Evolutionary conservation across 2,329 filamentous ascomycete genomes (phyloP).

Genomic region (Triangularia setosa): DNA sequence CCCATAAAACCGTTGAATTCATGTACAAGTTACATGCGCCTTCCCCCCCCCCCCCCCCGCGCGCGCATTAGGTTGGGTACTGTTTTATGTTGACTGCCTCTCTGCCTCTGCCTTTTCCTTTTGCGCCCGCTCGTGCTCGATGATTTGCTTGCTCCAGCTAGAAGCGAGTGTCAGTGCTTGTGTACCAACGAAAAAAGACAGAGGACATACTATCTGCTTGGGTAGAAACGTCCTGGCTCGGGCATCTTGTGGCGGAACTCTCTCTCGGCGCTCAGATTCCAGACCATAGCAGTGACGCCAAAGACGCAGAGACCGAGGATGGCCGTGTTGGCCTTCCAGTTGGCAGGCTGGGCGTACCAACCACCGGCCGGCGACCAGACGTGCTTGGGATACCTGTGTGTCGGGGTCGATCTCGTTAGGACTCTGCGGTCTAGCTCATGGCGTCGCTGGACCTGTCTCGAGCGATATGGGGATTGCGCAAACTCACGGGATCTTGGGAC

Average conservation of each 20-base stretch:
- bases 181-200: slow-evolving; percentile 18
- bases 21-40: slow-evolving; percentile 13
- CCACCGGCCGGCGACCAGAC: slow-evolving; percentile 98
- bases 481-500: slow-evolving; percentile 60
- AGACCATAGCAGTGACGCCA: slow-evolving; percentile 61
- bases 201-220: slow-evolving; percentile 71
- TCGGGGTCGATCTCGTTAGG: neutral
- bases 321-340: slow-evolving; percentile 88
- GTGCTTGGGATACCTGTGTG: slow-evolving; percentile 85
- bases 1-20: slow-evolving; percentile 5
- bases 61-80: neutral
- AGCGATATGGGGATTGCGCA: neutral
- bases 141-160: slow-evolving; percentile 45
- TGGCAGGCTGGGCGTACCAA: slow-evolving; percentile 92
- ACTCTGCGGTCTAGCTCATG: slow-evolving; percentile 1
- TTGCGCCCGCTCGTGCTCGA: slow-evolving; percentile 41
- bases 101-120: slow-evolving; percentile 26
- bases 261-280: slow-evolving; percentile 67
- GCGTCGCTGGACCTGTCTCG: slow-evolving; percentile 13
- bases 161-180: neutral
- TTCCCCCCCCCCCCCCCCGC: too few relatives aligned
- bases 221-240: slow-evolving; percentile 73
- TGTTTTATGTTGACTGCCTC: slow-evolving; percentile 14
- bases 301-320: slow-evolving; percentile 41
- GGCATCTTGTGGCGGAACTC: slow-evolving; percentile 76